Base-by-base conservation (phyloP, 179 eudicot species). In the Nepenthes alata region DNA sequence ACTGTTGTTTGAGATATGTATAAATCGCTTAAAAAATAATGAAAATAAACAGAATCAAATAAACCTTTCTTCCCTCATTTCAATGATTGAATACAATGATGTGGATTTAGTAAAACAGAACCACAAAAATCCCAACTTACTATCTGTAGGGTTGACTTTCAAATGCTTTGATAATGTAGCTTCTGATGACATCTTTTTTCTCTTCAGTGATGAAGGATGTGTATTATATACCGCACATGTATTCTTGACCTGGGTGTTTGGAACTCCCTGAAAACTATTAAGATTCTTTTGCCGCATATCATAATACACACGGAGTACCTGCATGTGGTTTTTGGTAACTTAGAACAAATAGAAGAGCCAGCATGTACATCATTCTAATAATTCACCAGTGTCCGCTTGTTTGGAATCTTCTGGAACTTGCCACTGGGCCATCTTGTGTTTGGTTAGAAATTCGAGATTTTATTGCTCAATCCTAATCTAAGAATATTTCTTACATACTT, bases 241-340 rank as follows among this genome's bases (percentile, higher is more conserved):
- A 37, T 76, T 76, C 62, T 69, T 70, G 45, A 60, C 76, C 48
- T 75, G 74, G 37, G 70, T 64, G 67, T 75, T 54, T 61, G 63
- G 39, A 72, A 61, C 75, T 66, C 82, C 77, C 59, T 64, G 78
- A 62, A 67, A 70, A 75, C 75, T 81, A 45, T 80, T 63, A 54
- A 72, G 78, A 50, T 78, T 71, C 56, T 66, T 66, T 67, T 73
- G 93, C 63, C 86, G 77, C 72, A 78, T 81, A 72, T 89, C 98
- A 78, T 89, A 77, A 67, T 80, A 85, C 39, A 93, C 84, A 74
- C 89, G 95, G 69, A 87, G 97, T 55, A 93, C 98, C 98, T 93
- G 85, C 75, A 75, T 47, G 64, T 49, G 58, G 67, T 57, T 54
- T 53, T 50, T 53, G 7, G 51, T 63, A 61, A 37, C 58, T 59